Conservation (phyloP, 2,329 filamentous ascomycete genomes). For the Geoglossum cookeanum region DNA sequence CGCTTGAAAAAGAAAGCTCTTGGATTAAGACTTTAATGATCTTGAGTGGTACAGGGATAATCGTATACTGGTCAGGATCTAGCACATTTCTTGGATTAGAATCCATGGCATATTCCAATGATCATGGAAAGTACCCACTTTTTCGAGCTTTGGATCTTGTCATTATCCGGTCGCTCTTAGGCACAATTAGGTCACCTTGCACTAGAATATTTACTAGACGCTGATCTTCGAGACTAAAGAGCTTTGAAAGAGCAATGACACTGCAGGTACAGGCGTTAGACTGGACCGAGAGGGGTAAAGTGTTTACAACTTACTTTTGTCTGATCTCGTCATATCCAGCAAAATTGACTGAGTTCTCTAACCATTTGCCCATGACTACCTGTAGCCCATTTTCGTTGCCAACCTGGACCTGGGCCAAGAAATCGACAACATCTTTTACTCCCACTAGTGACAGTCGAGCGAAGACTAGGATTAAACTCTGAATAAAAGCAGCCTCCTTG, state of each 20-base stretch:
- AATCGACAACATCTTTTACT: constrained; percentile 77
- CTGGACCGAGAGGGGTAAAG: not conserved
- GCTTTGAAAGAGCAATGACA: constrained; percentile 78
- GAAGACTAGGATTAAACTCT: constrained; percentile 89
- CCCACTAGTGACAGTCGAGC: constrained; percentile 72
- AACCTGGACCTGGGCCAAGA: constrained; percentile 70
- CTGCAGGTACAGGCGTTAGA: constrained; percentile 27
- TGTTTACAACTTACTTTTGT: constrained; percentile 55
- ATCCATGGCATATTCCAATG: constrained; percentile 12
- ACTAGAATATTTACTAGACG: constrained; percentile 64
- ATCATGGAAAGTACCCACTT: constrained; percentile 32
- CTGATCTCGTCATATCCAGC: constrained; percentile 96
- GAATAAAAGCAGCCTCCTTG: constrained; percentile 74
- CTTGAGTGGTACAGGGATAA: constrained; percentile 75
- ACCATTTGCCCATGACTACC: constrained; percentile 83
- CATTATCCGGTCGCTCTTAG: constrained; percentile 67
- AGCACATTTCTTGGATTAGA: constrained; percentile 6
- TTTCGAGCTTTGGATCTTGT: constrained; percentile 77
- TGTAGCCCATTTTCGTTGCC: constrained; percentile 64
- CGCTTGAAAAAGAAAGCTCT: constrained; percentile 68
- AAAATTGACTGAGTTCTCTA: constrained; percentile 93
- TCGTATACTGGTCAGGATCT: constrained; percentile 80
- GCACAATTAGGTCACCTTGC: constrained; percentile 78
- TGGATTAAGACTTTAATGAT: constrained; percentile 92
- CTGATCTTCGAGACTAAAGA: constrained; percentile 72